A percentile compares a stretch with the other conserved stretches of the same genome.
Conservation (phyloP, 2,329 filamentous ascomycete species). For the Dactylonectria macrodidyma region DNA sequence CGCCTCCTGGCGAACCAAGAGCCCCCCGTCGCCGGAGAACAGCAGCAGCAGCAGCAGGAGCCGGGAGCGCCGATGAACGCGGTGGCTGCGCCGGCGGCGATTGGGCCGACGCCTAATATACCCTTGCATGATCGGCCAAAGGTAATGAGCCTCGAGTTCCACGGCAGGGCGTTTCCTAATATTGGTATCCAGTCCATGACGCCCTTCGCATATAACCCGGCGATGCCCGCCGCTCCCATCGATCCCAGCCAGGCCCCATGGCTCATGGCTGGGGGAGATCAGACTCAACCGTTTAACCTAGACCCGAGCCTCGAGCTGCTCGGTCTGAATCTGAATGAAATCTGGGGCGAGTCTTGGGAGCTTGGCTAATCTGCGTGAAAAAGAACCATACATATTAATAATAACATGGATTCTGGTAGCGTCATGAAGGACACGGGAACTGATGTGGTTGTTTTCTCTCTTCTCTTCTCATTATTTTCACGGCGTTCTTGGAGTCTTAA, state of each 20-base stretch:
- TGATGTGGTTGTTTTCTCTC: slow-evolving; percentile 9
- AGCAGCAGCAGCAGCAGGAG: slow-evolving; percentile 28
- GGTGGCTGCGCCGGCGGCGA: slow-evolving; percentile 43
- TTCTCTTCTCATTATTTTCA: slow-evolving; percentile 2
- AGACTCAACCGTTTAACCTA: slow-evolving; percentile 61
- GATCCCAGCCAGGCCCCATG: slow-evolving; percentile 54
- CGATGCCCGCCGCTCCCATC: slow-evolving; percentile 54
- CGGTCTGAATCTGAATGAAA: slow-evolving; percentile 68
- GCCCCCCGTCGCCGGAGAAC: slow-evolving; percentile 55
- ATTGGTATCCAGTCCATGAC: slow-evolving; percentile 56
- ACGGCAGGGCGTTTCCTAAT: slow-evolving; percentile 49
- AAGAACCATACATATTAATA: slow-evolving; percentile 43
- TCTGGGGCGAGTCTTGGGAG: slow-evolving; percentile 68
- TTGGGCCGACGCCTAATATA: slow-evolving; percentile 49
- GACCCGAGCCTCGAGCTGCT: slow-evolving; percentile 69
- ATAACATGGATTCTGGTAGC: slow-evolving; percentile 31
- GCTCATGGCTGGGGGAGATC: slow-evolving; percentile 50
- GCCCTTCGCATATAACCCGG: slow-evolving; percentile 57
- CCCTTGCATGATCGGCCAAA: slow-evolving; percentile 56
- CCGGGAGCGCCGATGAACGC: slow-evolving; percentile 44
- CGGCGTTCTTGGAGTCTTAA: slow-evolving; percentile 24
- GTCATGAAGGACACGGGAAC: slow-evolving; percentile 17
- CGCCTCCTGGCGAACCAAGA: slow-evolving; percentile 70
- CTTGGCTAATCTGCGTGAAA: slow-evolving; percentile 50
- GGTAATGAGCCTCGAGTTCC: slow-evolving; percentile 53